Evolutionary conservation across 805 yeast genomes (phyloP).

Genomic region (Saccharomycopsis olivae): DNA sequence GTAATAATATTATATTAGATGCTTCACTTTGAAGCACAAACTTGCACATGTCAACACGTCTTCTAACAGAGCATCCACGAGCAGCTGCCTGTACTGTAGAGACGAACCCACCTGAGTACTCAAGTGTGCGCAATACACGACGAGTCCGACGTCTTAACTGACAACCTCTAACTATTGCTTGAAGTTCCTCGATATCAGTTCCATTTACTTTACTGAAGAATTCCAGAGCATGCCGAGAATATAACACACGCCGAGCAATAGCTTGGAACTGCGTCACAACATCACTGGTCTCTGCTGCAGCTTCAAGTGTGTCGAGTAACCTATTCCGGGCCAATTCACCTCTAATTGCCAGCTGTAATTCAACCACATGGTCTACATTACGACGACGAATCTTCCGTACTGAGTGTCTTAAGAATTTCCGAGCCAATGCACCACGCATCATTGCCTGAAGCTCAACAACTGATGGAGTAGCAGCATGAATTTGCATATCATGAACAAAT

Average conservation of each 20-base stretch:
- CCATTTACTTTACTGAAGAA: conserved; percentile 23
- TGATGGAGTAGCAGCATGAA: conserved; percentile 2
- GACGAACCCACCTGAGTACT: background rate
- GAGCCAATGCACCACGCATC: conserved; percentile 37
- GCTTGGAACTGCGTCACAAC: conserved; percentile 28
- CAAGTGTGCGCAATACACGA: conserved; percentile 1
- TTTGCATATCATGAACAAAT: background rate
- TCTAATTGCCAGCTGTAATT: conserved; percentile 31
- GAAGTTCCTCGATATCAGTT: conserved; percentile 29
- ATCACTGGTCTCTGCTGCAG: conserved; percentile 18
- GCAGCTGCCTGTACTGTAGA: conserved; percentile 8
- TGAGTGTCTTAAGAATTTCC: conserved; percentile 23
- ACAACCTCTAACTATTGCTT: conserved; percentile 28
- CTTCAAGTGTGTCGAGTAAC: conserved; percentile 16
- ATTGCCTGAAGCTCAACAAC: conserved; percentile 33
- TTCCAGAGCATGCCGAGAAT: conserved; percentile 20
- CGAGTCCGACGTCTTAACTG: conserved; percentile 13
- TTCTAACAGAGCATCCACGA: background rate
- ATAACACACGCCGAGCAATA: conserved; percentile 25
- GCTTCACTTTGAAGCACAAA: background rate
- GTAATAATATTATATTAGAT: background rate
- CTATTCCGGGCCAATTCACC: conserved; percentile 27
- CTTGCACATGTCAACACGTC: background rate
- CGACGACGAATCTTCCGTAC: conserved; percentile 20
- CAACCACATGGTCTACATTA: conserved; percentile 21